A percentile compares a stretch with the other conserved stretches of the same genome.
These are phyloP conservation scores for Asterella californica DNA, from an alignment of 225 moss, liverwort and hornwort genomes.

Conservation along the genomic window DNA sequence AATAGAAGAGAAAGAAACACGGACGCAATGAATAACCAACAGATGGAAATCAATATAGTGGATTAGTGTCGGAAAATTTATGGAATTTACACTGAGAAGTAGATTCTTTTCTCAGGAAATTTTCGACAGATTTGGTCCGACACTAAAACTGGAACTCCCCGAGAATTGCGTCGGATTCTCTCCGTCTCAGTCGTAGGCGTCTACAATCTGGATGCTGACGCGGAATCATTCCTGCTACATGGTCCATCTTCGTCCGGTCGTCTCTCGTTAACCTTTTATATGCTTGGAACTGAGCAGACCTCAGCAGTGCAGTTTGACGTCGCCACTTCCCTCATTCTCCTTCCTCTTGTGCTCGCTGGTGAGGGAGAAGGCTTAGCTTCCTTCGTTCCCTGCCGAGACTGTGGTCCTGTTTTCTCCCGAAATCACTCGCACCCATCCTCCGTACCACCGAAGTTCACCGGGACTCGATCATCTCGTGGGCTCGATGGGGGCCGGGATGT, in stretches of 20 bases:
- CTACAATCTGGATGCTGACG: neutral
- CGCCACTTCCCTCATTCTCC: neutral
- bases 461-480: neutral
- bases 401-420: neutral
- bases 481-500: constrained; percentile 20
- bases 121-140: too few relatives aligned
- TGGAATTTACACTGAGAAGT: too few relatives aligned
- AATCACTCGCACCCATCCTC: neutral
- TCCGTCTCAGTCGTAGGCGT: neutral
- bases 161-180: too few relatives aligned
- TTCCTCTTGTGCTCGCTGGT: neutral
- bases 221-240: neutral
- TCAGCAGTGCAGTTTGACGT: neutral
- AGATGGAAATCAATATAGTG: too few relatives aligned
- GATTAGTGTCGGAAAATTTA: too few relatives aligned
- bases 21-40: too few relatives aligned
- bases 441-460: neutral
- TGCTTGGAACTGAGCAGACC: neutral
- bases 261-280: neutral
- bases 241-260: neutral
- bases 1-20: too few relatives aligned
- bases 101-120: too few relatives aligned
- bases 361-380: neutral
- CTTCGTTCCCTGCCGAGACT: too few relatives aligned
- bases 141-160: too few relatives aligned